These are phyloP conservation scores for Brachypodium distachyon DNA, from an alignment of 202 grass and related monocot genomes.

Conservation along the genomic window DNA sequence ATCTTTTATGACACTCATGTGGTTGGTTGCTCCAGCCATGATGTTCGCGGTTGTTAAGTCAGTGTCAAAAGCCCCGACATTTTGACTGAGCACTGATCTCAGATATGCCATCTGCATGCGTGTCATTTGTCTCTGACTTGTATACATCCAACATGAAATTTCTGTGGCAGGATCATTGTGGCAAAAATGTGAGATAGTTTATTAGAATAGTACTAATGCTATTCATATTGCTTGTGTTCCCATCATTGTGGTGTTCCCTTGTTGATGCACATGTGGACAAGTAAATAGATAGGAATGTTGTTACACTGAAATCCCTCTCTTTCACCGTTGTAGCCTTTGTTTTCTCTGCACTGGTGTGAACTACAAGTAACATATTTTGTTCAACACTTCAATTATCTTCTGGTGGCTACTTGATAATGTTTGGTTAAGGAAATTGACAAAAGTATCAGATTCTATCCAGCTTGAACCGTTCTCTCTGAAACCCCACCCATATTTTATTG, in stretches of 20 bases:
- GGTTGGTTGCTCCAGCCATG: conserved; percentile 44
- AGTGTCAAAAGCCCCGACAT: conserved; percentile 56
- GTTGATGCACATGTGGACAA: background rate
- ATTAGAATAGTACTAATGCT: background rate
- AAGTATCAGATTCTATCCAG: background rate
- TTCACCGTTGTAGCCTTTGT: background rate
- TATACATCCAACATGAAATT: conserved; percentile 54
- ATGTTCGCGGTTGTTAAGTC: conserved; percentile 46
- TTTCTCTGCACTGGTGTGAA: conserved; percentile 5
- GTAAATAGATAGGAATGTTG: background rate
- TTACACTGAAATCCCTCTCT: background rate
- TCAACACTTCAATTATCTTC: background rate
- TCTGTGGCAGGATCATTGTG: conserved; percentile 22
- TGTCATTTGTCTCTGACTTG: conserved; percentile 51
- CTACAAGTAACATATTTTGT: background rate
- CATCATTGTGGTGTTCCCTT: conserved; percentile 6
- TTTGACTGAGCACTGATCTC: conserved; percentile 53
- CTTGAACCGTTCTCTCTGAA: background rate
- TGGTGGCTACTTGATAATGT: background rate
- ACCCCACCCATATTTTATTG: background rate
- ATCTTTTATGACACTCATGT: conserved; percentile 67
- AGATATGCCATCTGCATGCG: conserved; percentile 43
- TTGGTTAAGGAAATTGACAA: background rate
- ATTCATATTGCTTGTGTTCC: background rate
- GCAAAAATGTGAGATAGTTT: conserved; percentile 3